phyloP scores from a whole-genome alignment of 2,329 filamentous ascomycete species.

The Mariannaea elegans region DNA sequence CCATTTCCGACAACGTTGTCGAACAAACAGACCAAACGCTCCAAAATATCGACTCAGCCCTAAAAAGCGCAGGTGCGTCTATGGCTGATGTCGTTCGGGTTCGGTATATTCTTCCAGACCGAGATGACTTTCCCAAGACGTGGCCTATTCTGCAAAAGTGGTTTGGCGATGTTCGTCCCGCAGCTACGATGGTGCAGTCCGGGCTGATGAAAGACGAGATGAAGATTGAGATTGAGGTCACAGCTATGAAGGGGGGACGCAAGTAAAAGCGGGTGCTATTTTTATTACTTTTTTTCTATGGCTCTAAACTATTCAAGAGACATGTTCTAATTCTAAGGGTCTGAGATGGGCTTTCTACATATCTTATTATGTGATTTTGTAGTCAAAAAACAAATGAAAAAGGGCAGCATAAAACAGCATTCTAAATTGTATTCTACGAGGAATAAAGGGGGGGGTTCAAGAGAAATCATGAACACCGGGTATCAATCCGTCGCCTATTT shows the following conservation, averaged over 20 bases:
- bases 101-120: constrained; percentile 60
- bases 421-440: no score
- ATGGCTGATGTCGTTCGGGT: constrained; percentile 61
- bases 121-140: constrained; percentile 55
- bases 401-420: no score
- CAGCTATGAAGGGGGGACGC: constrained; percentile 45
- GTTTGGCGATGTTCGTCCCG: constrained; percentile 59
- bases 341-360: neutral
- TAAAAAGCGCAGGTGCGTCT: constrained; percentile 53
- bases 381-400: neutral
- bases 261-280: neutral
- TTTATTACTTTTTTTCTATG: neutral
- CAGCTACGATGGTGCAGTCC: constrained; percentile 63
- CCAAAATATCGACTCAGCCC: constrained; percentile 55
- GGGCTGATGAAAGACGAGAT: constrained; percentile 60
- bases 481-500: neutral
- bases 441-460: no score
- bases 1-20: constrained; percentile 54
- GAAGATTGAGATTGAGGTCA: constrained; percentile 56
- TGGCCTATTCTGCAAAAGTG: constrained; percentile 61
- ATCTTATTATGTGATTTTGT: neutral
- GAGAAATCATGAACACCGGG: no score
- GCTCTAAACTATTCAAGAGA: neutral
- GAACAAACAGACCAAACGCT: constrained; percentile 61
- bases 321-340: neutral